phyloP scores from a whole-genome alignment of 805 yeast species.

The Spathaspora boniae region DNA sequence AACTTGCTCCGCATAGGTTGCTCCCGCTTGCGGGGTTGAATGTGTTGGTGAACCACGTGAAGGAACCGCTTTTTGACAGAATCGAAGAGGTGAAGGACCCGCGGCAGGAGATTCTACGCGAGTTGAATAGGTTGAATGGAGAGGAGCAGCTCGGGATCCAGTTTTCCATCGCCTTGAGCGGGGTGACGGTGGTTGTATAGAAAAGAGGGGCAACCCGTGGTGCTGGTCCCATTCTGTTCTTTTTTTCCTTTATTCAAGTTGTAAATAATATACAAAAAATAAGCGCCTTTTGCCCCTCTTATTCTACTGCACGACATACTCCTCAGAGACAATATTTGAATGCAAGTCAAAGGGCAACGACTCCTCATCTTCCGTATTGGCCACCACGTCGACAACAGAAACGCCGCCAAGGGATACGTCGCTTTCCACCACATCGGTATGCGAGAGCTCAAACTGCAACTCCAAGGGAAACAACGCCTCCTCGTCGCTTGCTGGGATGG shows the following conservation, averaged over 20 bases:
- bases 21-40: conserved; percentile 41
- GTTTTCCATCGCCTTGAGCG: conserved; percentile 55
- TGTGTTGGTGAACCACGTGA: conserved; percentile 46
- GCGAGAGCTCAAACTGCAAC: conserved; percentile 53
- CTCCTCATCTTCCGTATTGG: conserved; percentile 46
- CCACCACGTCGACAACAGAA: conserved; percentile 56
- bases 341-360: conserved; percentile 70
- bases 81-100: conserved; percentile 46
- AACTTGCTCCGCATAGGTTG: conserved; percentile 9
- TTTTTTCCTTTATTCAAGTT: conserved; percentile 1
- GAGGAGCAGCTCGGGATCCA: conserved; percentile 37
- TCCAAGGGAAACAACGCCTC: conserved; percentile 88
- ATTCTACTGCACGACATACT: conserved; percentile 41
- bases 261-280: not conserved
- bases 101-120: conserved; percentile 46
- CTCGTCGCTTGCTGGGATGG: conserved; percentile 77
- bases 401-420: conserved; percentile 61
- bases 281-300: not conserved
- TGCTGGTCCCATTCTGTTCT: not conserved
- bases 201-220: not conserved
- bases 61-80: conserved; percentile 53
- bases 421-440: conserved; percentile 38
- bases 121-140: conserved; percentile 41
- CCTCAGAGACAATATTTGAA: conserved; percentile 55
- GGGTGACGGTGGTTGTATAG: conserved; percentile 37